Conservation (phyloP, 768 basidiomycete genomes). For the Gyrodon lividus region DNA sequence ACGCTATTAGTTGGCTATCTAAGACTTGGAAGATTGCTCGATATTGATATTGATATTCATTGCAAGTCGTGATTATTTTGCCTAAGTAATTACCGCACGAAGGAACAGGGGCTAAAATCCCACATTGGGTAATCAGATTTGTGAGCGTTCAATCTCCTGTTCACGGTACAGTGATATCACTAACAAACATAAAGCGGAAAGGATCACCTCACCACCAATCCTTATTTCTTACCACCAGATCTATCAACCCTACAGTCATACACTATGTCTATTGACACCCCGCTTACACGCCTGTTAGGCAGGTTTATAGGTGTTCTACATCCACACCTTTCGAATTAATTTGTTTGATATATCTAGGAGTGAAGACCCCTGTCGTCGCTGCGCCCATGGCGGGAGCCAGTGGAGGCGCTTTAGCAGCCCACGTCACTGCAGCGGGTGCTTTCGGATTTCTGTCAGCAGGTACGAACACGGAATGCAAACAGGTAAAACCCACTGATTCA, state of each 20-base stretch:
- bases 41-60: no score
- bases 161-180: no score
- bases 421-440: constrained; percentile 66
- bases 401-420: constrained; percentile 59
- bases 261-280: constrained; percentile 32
- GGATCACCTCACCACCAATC: no score
- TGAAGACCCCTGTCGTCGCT: constrained; percentile 57
- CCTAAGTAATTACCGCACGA: no score
- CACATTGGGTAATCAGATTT: no score
- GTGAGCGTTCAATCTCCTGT: no score
- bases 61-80: no score
- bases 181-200: no score
- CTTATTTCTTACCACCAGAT: no score
- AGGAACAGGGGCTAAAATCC: no score
- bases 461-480: constrained; percentile 18
- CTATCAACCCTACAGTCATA: background rate
- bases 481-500: constrained; percentile 1
- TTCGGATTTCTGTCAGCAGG: constrained; percentile 76
- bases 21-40: no score
- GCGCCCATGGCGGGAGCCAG: constrained; percentile 73
- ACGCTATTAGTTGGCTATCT: no score
- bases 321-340: background rate
- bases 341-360: constrained; percentile 35
- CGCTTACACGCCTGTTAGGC: constrained; percentile 54
- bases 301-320: constrained; percentile 15